Conservation (phyloP, 371 early-diverging fungal genomes). For the Apophysomyces sp. region DNA sequence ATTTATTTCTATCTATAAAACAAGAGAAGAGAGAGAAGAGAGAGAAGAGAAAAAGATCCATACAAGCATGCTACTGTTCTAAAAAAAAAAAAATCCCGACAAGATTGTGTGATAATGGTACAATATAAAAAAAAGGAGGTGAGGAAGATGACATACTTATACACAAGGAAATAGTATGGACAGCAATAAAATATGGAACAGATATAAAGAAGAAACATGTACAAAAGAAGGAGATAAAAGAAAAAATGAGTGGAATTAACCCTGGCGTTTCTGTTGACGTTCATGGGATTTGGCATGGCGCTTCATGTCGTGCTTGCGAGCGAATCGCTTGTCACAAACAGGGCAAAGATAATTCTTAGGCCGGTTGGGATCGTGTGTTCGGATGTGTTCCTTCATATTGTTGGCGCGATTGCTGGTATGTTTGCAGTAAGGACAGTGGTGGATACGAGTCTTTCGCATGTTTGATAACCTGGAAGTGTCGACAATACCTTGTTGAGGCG, state of each 20-base stretch:
- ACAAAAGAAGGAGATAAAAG: background rate
- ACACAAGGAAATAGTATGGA: slow-evolving; percentile 1
- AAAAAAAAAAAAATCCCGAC: background rate
- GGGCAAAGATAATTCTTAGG: slow-evolving; percentile 29
- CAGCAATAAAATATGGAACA: slow-evolving; percentile 1
- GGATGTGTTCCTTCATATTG: slow-evolving; percentile 34
- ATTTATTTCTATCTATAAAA: too few relatives aligned
- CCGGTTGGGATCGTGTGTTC: slow-evolving; percentile 32
- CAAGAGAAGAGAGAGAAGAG: background rate
- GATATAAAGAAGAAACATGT: slow-evolving; percentile 6
- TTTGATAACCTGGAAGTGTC: slow-evolving; percentile 7
- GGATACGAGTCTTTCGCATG: slow-evolving; percentile 2
- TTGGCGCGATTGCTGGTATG: slow-evolving; percentile 28
- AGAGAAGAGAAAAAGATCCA: background rate
- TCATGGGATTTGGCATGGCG: slow-evolving; percentile 45
- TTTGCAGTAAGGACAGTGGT: slow-evolving; percentile 21
- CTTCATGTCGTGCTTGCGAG: slow-evolving; percentile 63
- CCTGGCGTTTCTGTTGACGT: slow-evolving; percentile 3
- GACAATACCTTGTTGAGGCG: slow-evolving; percentile 15
- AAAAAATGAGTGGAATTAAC: background rate
- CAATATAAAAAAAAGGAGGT: background rate
- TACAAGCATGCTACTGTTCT: background rate
- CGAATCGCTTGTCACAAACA: slow-evolving; percentile 53
- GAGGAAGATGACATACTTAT: background rate
- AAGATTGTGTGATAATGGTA: background rate